These are phyloP conservation scores for Suillus lakei DNA, from an alignment of 768 basidiomycete species.

Conservation along the genomic window DNA sequence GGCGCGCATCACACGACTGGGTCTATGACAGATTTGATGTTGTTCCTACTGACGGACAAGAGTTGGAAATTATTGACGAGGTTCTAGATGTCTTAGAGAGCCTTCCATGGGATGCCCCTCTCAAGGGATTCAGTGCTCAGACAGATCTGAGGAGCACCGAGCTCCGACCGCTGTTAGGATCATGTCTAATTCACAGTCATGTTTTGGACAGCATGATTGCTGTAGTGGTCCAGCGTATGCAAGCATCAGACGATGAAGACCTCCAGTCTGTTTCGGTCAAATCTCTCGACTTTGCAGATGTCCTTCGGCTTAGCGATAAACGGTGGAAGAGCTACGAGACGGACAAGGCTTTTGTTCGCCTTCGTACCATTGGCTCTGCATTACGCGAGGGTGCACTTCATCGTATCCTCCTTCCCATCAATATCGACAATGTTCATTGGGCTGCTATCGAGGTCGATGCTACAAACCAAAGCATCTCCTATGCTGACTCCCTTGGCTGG, in stretches of 20 bases:
- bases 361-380: not conserved
- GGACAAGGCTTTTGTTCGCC: not conserved
- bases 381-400: not conserved
- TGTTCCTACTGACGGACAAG: not conserved
- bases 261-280: not conserved
- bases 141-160: not conserved
- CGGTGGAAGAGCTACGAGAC: not conserved
- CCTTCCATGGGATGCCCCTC: not conserved
- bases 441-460: not conserved
- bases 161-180: not conserved
- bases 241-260: not conserved
- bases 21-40: too few species aligned
- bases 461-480: not conserved
- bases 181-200: not conserved
- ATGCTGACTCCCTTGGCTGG: conserved; percentile 38
- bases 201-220: not conserved
- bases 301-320: not conserved
- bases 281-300: not conserved
- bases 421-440: conserved; percentile 1
- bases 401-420: not conserved
- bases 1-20: too few species aligned
- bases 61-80: not conserved
- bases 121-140: not conserved
- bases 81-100: not conserved
- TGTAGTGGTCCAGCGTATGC: not conserved